Conservation (phyloP, 2,329 filamentous ascomycete genomes). For the Dothideomycetes sp. region DNA sequence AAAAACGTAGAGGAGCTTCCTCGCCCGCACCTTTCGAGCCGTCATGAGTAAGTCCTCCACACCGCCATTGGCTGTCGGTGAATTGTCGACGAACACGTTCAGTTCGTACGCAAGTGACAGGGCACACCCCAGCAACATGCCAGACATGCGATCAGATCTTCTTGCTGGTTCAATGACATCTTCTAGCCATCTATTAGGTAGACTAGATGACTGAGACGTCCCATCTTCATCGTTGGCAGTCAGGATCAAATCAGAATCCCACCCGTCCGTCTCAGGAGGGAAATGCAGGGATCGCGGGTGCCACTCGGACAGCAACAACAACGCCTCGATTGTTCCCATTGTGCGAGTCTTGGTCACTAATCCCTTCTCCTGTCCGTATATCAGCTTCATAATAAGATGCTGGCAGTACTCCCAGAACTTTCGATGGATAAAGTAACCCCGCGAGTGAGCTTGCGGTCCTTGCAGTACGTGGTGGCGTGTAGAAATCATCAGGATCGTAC, state of each 20-base stretch:
- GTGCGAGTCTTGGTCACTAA: constrained; percentile 38
- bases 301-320: constrained; percentile 46
- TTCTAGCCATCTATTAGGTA: constrained; percentile 35
- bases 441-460: constrained; percentile 32
- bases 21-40: neutral
- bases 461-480: constrained; percentile 34
- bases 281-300: constrained; percentile 42
- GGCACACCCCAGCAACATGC: neutral
- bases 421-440: constrained; percentile 43
- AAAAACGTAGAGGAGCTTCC: neutral
- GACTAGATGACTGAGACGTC: neutral
- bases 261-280: constrained; percentile 30
- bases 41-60: neutral
- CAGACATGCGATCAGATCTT: constrained; percentile 32
- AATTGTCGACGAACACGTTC: neutral
- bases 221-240: constrained; percentile 17
- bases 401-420: constrained; percentile 45
- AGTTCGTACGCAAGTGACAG: neutral
- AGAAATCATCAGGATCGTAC: constrained; percentile 44
- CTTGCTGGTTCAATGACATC: constrained; percentile 45
- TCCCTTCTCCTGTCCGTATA: constrained; percentile 42
- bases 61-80: neutral
- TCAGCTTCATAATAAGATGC: constrained; percentile 41
- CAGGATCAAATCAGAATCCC: constrained; percentile 43
- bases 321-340: constrained; percentile 42